A percentile compares a stretch with the other conserved stretches of the same genome.
Conservation (phyloP, 129 eudicot genomes). For the Pseudognaphalium luteoalbum region DNA sequence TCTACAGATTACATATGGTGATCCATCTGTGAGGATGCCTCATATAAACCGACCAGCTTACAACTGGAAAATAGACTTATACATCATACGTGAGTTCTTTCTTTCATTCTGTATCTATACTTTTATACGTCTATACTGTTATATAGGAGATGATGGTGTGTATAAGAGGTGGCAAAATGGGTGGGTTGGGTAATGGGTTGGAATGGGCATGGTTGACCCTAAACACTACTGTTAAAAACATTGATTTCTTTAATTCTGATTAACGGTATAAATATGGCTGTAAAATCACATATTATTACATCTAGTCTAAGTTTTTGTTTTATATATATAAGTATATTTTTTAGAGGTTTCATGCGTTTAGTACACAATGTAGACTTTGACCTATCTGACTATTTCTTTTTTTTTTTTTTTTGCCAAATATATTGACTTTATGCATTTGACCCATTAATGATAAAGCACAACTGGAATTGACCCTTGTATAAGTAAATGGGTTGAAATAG, state of each 20-base stretch:
- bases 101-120: not conserved
- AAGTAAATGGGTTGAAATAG: not conserved
- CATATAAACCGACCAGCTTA: conserved; percentile 66
- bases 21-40: conserved; percentile 83
- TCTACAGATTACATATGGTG: conserved; percentile 95
- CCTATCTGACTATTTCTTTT: not conserved
- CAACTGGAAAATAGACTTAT: conserved; percentile 84
- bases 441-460: not conserved
- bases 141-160: not conserved
- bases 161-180: not conserved
- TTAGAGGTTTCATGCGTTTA: not conserved
- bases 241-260: not conserved
- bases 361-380: not conserved
- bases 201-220: not conserved
- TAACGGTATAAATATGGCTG: not conserved
- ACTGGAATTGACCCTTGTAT: not conserved
- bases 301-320: not conserved
- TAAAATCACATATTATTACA: not conserved
- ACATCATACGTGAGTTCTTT: conserved; percentile 71
- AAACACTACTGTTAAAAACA: not conserved
- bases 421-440: not conserved
- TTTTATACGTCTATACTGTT: not conserved
- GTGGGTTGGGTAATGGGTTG: not conserved
- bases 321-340: not conserved
- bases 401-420: not conserved